Evolutionary conservation across 306 rosid genomes (phyloP), one percentile per base, ranked within the genome.

Genomic region (Cucumis hystrix): DNA sequence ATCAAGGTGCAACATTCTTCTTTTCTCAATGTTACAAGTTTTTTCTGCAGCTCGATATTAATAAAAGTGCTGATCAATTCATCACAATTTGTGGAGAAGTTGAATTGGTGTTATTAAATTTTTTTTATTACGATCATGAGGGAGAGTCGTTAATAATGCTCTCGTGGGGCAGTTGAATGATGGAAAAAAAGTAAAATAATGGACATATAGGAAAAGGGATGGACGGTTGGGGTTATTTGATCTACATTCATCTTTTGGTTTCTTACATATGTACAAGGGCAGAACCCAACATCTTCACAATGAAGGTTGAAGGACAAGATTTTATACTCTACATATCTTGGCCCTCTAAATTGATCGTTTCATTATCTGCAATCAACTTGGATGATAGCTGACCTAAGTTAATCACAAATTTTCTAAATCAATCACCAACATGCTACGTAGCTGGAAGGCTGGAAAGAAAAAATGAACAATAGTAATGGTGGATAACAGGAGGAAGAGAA

Each of bases 1-100:
- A 81, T 92, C 37, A 84, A 92, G 99, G 99, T 92, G 84, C 65
- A 39, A 71, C 64, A 77, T 79, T 55, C 74, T 78, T 37, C 65
- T 77, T 54, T 76, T 57, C 54, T 18, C 39, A 81, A 58, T 78
- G 35, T 11, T 67, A 43, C 57, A 41, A 43, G 73, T 18, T 62
- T 62, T 59, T 59, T 43, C 10, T 43, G 40, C 41, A 35, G n/a
- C 56, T 60, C 7, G 16, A 54, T 60, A 7, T 18, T 18, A 21
- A 76, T 60, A 10, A 13, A 15, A 28, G 9, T 59, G 18, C 51
- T 54, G 10, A 40, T 43, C 16, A 54, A 21, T 51, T 77, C 39
- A 18, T 64, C 58, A 20, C 17, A 33, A 16, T 68, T 37, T 49
- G 17, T 64, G 51, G 72, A 66, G 72, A 14, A 65, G 10, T 49